Base-by-base conservation (phyloP, 148 eudicot genomes). In the Rhododendron kiyosumense region DNA sequence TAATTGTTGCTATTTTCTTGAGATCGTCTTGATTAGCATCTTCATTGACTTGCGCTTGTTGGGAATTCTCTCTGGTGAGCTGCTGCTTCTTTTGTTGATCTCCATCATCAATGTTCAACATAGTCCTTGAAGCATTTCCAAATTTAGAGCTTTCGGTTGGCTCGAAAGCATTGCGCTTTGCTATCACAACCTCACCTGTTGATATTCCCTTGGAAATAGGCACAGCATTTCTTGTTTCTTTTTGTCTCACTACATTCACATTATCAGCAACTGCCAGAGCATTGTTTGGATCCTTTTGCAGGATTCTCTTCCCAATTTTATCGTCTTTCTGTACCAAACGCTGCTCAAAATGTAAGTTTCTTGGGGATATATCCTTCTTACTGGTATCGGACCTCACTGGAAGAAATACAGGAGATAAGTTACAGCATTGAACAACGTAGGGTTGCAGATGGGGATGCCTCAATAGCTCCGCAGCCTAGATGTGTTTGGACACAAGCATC, bases 401-500 rank as follows among this genome's bases (percentile, higher is more conserved):
- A 87, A 97, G 98, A 90, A 94, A 94, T 51, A 93, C 94, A 61
- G 96, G 89, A 28, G 95, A 90, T n/a, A 96, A 91, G 26, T 89
- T 96, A 71, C 91, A 93, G 83, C 98, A 97, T 34, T 89, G 88
- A 2, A 93, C 88, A 86, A 97, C 90, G 85, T 90, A 93, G 1
- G 99, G 96, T 81, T 97, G 99, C 81, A 97, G 86, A 86, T 97
- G 96, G 51, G 96, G 91, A 89, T 97, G 98, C 84, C 99, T 89
- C 46, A 97, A 83, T n/a, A 94, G 92, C 61, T 97, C 98, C 32
- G 98, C 96, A 89, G 99, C 98, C 99, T 97, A 85, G 18, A 63
- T 12, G 15, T 45, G 12, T n/a, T 15, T 26, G 24, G 41, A 43
- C 8, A 34, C 51, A 65, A 49, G 54, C 54, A 45, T 83, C 52